Percentiles rank a stretch among this genome's conserved stretches.
Evolutionary conservation across 208 protist species (phyloP).

Genomic region (Crithidia acanthocephali): DNA sequence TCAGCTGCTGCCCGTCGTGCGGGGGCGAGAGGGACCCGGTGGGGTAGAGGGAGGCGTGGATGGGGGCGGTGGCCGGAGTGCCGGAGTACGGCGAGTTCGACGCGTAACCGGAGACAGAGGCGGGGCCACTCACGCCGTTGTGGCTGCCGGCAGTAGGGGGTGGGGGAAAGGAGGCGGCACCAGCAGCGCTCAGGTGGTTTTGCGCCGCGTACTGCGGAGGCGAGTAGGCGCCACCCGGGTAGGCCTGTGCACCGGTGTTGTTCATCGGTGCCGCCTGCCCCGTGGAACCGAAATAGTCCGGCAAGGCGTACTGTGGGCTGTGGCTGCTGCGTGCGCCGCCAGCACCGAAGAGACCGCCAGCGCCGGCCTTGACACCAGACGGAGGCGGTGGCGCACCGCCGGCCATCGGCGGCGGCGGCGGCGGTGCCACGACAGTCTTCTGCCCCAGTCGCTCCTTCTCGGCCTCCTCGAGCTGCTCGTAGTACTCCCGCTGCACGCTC

Average conservation of each 20-base stretch:
- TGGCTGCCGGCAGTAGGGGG: not conserved
- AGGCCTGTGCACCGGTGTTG: not conserved
- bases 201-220: not conserved
- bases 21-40: not conserved
- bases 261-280: not conserved
- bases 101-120: not conserved
- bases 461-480: constrained; percentile 58
- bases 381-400: constrained; percentile 23
- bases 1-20: not conserved
- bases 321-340: constrained; percentile 14
- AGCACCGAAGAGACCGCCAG: constrained; percentile 14
- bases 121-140: not conserved
- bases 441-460: constrained; percentile 58
- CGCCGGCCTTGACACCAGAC: not conserved
- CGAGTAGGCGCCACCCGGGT: not conserved
- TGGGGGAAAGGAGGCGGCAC: not conserved
- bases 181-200: not conserved
- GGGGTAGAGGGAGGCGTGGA: constrained; percentile 9
- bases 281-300: constrained; percentile 61
- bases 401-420: not conserved
- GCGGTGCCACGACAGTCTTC: constrained; percentile 42
- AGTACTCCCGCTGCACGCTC: constrained; percentile 64
- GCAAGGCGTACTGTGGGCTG: constrained; percentile 67
- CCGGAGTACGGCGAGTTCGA: not conserved
- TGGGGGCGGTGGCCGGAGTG: constrained; percentile 5